Base-by-base conservation (phyloP, 2,329 filamentous ascomycete species). In the Colletotrichum salicis region DNA sequence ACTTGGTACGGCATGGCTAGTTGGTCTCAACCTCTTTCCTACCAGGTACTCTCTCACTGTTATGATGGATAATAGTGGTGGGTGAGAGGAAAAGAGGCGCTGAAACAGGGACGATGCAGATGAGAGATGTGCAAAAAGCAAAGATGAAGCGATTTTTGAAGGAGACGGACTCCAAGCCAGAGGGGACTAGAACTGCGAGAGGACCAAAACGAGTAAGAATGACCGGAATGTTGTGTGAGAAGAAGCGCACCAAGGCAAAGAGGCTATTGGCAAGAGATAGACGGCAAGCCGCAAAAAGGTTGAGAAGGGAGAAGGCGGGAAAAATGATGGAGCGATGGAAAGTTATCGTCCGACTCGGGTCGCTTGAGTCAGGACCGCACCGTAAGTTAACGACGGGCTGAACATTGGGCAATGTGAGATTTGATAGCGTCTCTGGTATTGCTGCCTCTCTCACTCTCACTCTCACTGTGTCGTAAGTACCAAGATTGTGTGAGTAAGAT, bases 101-200 rank as follows among this genome's bases (percentile, higher is more conserved):
- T 71, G 69, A 71, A 61, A 71, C 69, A 71, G 69, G 60, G 64
- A 64, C 56, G 69, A 71, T 69, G 69, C 65, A 71, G 41, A 64
- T 55, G 69, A 71, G 59, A 69, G 69, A 71, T 71, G 65, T 69
- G 69, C 65, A 64, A 71, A 71, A 71, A 71, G 69, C 65, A 71
- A 71, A 64, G 6, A 41, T 64, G 11, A 27, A 59, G 65, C 59
- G 59, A 31, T 22, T 63, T 63, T 27, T 60, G 45, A 52, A 71
- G 54, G 64, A 68, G 69, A 68, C 64, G 69, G 69, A 59, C 58
- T 41, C 31, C 22, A 63, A 31, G 58, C 64, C 52, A 55, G 41
- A 35, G 31, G 48, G 22, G 33, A 64, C 69, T 64, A 71, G 69
- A 71, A 60, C 64, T 71, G 69, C 69, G 59, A 48, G 65, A 68